phyloP scores from a whole-genome alignment of 2,329 filamentous ascomycete genomes.

The Geosmithia morbida region DNA sequence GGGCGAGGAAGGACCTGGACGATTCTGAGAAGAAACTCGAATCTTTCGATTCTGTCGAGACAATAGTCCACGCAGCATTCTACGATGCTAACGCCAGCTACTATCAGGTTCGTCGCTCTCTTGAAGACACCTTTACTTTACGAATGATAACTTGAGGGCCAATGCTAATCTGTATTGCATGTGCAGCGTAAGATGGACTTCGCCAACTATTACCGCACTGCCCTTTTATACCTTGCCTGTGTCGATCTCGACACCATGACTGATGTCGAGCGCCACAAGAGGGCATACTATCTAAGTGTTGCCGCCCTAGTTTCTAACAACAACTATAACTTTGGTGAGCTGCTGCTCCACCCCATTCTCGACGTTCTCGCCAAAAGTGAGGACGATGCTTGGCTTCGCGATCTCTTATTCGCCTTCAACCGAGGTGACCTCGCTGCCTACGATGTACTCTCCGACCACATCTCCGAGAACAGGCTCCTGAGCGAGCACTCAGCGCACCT shows the following conservation, averaged over 20 bases:
- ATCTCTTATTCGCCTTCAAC: constrained; percentile 97
- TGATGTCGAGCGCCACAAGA: constrained; percentile 58
- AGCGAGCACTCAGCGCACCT: constrained; percentile 69
- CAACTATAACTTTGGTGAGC: constrained; percentile 99
- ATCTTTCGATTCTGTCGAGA: constrained; percentile 87
- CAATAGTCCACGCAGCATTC: constrained; percentile 87
- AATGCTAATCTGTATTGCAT: constrained; percentile 18
- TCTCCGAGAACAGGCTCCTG: constrained; percentile 67
- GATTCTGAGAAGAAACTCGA: constrained; percentile 80
- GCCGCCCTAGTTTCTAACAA: constrained; percentile 84
- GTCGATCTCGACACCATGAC: constrained; percentile 69
- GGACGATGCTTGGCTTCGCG: constrained; percentile 74
- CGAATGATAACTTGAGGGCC: not conserved
- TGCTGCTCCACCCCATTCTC: constrained; percentile 93
- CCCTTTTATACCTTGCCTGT: constrained; percentile 93
- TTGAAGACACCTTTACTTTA: not conserved
- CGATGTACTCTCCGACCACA: constrained; percentile 67
- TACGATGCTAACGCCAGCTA: constrained; percentile 93
- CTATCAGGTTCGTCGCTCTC: constrained; percentile 53
- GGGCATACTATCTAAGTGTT: constrained; percentile 86
- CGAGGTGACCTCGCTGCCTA: constrained; percentile 82
- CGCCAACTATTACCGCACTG: constrained; percentile 92
- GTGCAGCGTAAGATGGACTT: constrained; percentile 68
- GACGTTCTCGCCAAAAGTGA: constrained; percentile 60
- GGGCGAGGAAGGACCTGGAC: constrained; percentile 75